A percentile compares a stretch with the other conserved stretches of the same genome.
phyloP scores from a whole-genome alignment of 306 rosid species.

The Dryas octopetala region DNA sequence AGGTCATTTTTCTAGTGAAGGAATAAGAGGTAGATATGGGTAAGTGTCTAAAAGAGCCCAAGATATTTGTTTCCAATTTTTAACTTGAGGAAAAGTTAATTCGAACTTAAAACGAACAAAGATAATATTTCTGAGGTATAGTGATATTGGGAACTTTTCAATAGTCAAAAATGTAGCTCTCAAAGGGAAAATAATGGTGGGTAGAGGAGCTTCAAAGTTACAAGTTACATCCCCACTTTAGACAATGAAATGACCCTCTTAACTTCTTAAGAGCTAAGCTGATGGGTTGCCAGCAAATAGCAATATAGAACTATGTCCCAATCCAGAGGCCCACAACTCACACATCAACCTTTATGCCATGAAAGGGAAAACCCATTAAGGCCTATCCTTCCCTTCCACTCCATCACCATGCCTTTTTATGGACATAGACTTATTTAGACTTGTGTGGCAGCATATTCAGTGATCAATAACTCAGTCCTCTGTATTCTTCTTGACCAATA shows the following conservation, averaged over 20 bases:
- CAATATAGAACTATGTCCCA: neutral
- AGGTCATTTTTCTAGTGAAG: no score
- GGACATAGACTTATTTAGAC: neutral
- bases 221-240: slow-evolving; percentile 11
- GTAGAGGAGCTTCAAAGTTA: slow-evolving; percentile 19
- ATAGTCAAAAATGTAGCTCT: slow-evolving; percentile 6
- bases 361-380: slow-evolving; percentile 12
- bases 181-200: slow-evolving; percentile 7
- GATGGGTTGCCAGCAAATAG: neutral
- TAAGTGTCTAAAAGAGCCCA: no score
- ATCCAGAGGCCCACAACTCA: slow-evolving; percentile 25
- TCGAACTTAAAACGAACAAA: no score
- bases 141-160: slow-evolving; percentile 14
- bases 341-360: slow-evolving; percentile 16
- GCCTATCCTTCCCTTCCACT: neutral
- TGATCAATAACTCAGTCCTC: neutral
- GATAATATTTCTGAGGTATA: no score
- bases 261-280: no score
- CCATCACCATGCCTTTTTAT: neutral
- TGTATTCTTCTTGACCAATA: neutral
- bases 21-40: no score
- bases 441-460: no score
- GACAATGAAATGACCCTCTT: neutral
- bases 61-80: no score
- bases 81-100: no score